These are phyloP conservation scores for Fagus sylvatica DNA, from an alignment of 306 rosid species.

Conservation along the genomic window DNA sequence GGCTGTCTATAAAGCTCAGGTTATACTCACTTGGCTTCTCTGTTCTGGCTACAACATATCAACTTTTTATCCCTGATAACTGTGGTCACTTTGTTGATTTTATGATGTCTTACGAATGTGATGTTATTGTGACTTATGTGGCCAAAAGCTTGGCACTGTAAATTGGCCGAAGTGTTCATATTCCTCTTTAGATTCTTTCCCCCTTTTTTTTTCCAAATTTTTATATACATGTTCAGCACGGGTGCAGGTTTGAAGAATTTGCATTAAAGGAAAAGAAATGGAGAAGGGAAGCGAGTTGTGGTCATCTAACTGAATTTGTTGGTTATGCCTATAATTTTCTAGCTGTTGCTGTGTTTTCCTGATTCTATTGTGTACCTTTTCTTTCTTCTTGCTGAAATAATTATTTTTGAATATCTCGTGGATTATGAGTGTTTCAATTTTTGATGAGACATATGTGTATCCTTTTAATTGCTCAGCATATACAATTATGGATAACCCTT, in stretches of 20 bases:
- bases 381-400: neutral
- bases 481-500: no score
- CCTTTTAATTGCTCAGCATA: no score
- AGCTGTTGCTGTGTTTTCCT: neutral
- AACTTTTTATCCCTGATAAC: conserved; percentile 22
- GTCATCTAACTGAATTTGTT: neutral
- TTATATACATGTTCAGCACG: neutral
- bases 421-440: neutral
- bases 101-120: conserved; percentile 30
- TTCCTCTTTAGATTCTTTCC: conserved; percentile 4
- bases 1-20: conserved; percentile 41
- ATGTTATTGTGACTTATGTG: conserved; percentile 31
- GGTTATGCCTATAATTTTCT: neutral
- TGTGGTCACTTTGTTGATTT: neutral
- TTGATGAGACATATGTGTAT: neutral
- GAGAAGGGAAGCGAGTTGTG: neutral
- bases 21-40: conserved; percentile 26
- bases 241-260: neutral
- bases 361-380: neutral
- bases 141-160: conserved; percentile 19
- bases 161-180: conserved; percentile 28
- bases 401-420: neutral
- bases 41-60: conserved; percentile 34
- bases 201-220: neutral
- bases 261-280: neutral